Percentiles rank a stretch among this genome's conserved stretches.
Conservation (phyloP, 2,329 filamentous ascomycete species). For the Cladosporium sp. region DNA sequence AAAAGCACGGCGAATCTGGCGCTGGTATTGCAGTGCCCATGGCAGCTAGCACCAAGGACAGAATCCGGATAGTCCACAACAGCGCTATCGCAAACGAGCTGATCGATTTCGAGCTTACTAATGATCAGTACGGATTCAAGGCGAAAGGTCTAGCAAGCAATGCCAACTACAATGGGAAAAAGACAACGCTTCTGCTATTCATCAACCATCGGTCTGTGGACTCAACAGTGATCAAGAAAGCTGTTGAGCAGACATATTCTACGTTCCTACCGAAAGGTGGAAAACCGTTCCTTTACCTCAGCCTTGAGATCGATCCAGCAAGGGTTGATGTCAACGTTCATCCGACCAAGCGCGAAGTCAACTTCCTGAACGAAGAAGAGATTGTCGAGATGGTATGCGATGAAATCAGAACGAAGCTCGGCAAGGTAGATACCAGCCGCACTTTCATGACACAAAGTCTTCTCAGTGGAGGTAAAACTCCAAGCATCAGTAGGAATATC, state of each 20-base stretch:
- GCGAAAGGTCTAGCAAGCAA: slow-evolving; percentile 80
- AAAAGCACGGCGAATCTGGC: slow-evolving; percentile 87
- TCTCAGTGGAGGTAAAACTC: slow-evolving; percentile 60
- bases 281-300: slow-evolving; percentile 90
- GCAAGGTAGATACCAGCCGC: slow-evolving; percentile 85
- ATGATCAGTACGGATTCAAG: slow-evolving; percentile 78
- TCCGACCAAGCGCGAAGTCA: slow-evolving; percentile 93
- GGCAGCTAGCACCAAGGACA: slow-evolving; percentile 68
- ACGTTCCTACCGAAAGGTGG: slow-evolving; percentile 87
- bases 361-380: slow-evolving; percentile 96
- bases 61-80: slow-evolving; percentile 87
- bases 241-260: slow-evolving; percentile 84
- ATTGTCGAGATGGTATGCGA: slow-evolving; percentile 84
- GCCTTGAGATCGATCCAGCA: slow-evolving; percentile 84
- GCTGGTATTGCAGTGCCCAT: slow-evolving; percentile 76
- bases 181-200: slow-evolving; percentile 81
- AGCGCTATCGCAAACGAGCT: slow-evolving; percentile 82
- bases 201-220: slow-evolving; percentile 96
- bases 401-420: slow-evolving; percentile 71
- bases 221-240: slow-evolving; percentile 80
- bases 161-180: slow-evolving; percentile 91
- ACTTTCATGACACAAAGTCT: slow-evolving; percentile 93
- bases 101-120: slow-evolving; percentile 67
- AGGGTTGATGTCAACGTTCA: slow-evolving; percentile 97
- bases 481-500: slow-evolving; percentile 40